A percentile compares a stretch with the other conserved stretches of the same genome.
Evolutionary conservation across 352 stramenopile genomes (phyloP).

Genomic region (Peronospora farinosa): DNA sequence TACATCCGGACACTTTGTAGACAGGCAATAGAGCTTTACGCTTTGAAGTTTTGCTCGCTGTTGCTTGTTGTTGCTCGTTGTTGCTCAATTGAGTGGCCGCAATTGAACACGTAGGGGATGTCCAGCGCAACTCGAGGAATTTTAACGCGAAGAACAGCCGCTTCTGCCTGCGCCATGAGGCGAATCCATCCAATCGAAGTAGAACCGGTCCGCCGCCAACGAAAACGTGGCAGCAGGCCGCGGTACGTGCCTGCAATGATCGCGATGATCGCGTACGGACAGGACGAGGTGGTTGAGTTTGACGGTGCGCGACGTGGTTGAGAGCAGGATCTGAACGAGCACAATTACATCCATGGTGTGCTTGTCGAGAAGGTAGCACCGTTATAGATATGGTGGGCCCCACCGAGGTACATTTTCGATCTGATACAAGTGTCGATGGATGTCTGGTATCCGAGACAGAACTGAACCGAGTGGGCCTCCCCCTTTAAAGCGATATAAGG

Average conservation of each 20-base stretch:
- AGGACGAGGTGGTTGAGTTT: slow-evolving; percentile 6
- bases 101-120: slow-evolving; percentile 16
- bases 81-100: slow-evolving; percentile 15
- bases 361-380: slow-evolving; percentile 1
- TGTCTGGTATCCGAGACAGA: not conserved
- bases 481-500: slow-evolving; percentile 20
- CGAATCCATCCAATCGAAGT: slow-evolving; percentile 21
- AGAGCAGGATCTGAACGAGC: not conserved
- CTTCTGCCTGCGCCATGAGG: slow-evolving; percentile 26
- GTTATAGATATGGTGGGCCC: not conserved
- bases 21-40: slow-evolving; percentile 5
- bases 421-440: not conserved
- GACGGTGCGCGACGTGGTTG: not conserved
- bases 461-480: slow-evolving; percentile 4
- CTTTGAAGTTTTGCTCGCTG: not conserved
- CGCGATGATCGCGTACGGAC: slow-evolving; percentile 10
- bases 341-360: not conserved
- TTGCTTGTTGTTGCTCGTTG: not conserved
- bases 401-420: slow-evolving; percentile 6
- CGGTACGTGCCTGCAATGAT: slow-evolving; percentile 26
- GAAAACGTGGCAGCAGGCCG: slow-evolving; percentile 20
- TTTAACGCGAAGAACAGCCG: slow-evolving; percentile 15
- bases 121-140: slow-evolving; percentile 8
- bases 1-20: not conserved
- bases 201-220: slow-evolving; percentile 24